Conservation (phyloP, 1,284 basidiomycete genomes). For the Schizophyllum amplum region DNA sequence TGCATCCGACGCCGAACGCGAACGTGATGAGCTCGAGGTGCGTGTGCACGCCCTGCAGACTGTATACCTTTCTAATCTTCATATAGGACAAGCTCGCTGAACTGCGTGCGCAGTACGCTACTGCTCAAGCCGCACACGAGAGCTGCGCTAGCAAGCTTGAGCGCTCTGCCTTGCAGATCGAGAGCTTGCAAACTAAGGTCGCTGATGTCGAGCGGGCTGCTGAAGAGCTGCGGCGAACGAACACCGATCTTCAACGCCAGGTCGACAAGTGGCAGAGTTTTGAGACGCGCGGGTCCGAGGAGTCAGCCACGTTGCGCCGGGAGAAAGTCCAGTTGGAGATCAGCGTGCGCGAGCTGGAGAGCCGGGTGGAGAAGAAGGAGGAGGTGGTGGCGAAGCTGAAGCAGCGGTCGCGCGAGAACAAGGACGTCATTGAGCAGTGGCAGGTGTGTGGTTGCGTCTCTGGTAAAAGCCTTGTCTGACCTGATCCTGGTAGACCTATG, state of each 20-base stretch:
- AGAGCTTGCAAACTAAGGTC: conserved; percentile 43
- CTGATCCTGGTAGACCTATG: conserved; percentile 17
- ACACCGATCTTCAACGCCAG: conserved; percentile 49
- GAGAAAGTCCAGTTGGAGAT: conserved; percentile 49
- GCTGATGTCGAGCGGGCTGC: conserved; percentile 46
- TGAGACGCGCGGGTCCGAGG: conserved; percentile 54
- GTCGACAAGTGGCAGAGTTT: conserved; percentile 59
- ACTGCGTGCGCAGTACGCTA: conserved; percentile 38
- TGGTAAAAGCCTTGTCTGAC: neutral
- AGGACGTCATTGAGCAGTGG: conserved; percentile 31
- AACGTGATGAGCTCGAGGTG: conserved; percentile 38
- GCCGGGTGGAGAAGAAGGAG: conserved; percentile 31
- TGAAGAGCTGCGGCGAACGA: conserved; percentile 47
- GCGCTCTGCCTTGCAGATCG: conserved; percentile 47
- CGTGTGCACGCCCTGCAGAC: conserved; percentile 8
- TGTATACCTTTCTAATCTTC: conserved; percentile 3
- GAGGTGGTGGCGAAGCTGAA: conserved; percentile 35
- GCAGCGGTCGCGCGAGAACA: conserved; percentile 35
- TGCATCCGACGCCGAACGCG: conserved; percentile 27
- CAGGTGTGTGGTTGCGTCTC: conserved; percentile 26
- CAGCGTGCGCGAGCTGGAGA: conserved; percentile 39
- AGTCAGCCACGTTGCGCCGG: conserved; percentile 47
- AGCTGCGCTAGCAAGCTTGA: conserved; percentile 43
- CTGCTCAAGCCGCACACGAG: conserved; percentile 36
- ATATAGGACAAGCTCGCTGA: conserved; percentile 33